These are phyloP conservation scores for Annulohypoxylon truncatum DNA, from an alignment of 2,329 filamentous ascomycete species.

Conservation along the genomic window DNA sequence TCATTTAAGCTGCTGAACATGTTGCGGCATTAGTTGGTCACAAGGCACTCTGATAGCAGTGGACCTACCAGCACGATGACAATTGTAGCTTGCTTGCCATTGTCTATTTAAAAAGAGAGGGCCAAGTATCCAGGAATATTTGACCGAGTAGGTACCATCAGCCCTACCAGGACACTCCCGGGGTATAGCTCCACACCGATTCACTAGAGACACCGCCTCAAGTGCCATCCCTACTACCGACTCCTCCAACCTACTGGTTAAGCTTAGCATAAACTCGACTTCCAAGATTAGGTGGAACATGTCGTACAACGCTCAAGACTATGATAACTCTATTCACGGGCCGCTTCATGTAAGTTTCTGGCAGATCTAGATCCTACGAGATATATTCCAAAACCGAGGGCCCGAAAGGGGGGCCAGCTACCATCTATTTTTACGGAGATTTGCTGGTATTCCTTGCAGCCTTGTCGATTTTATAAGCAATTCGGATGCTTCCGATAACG, in stretches of 20 bases:
- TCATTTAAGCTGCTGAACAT: slow-evolving; percentile 13
- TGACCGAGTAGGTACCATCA: slow-evolving; percentile 18
- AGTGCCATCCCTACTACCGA: slow-evolving; percentile 15
- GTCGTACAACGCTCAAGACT: slow-evolving; percentile 42
- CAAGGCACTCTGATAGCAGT: background rate
- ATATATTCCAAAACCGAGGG: slow-evolving; percentile 15
- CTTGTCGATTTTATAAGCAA: slow-evolving; percentile 17
- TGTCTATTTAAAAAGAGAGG: slow-evolving; percentile 22
- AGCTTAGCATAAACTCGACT: slow-evolving; percentile 31
- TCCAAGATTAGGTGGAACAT: slow-evolving; percentile 44
- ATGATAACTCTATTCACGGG: slow-evolving; percentile 40
- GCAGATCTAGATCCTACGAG: slow-evolving; percentile 29
- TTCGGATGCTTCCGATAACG: slow-evolving; percentile 14
- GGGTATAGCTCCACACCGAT: slow-evolving; percentile 24
- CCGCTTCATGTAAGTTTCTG: slow-evolving; percentile 44
- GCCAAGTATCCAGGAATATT: slow-evolving; percentile 7
- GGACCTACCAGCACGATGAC: slow-evolving; percentile 10
- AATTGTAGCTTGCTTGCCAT: slow-evolving; percentile 12
- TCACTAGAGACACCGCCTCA: slow-evolving; percentile 18
- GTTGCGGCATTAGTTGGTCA: slow-evolving; percentile 15
- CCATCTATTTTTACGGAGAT: slow-evolving; percentile 35
- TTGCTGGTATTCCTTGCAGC: slow-evolving; percentile 6
- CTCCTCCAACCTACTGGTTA: slow-evolving; percentile 14
- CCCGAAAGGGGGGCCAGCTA: slow-evolving; percentile 26
- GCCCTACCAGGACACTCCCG: slow-evolving; percentile 17